These are phyloP conservation scores for Bipolaris victoriae DNA, from an alignment of 2,329 filamentous ascomycete genomes.

Conservation along the genomic window DNA sequence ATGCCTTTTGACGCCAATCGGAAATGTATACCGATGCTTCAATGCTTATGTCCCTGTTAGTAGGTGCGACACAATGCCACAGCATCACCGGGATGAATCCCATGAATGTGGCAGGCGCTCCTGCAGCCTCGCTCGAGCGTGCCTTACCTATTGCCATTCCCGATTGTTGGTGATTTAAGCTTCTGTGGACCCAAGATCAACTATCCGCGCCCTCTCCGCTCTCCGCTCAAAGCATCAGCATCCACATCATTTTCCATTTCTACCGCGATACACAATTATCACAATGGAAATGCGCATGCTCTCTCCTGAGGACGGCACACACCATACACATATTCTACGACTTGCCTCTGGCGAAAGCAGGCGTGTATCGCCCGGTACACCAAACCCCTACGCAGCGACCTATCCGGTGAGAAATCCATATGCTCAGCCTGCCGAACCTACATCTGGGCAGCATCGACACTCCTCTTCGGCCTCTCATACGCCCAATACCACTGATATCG, in stretches of 20 bases:
- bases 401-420: neutral
- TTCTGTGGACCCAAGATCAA: neutral
- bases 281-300: constrained; percentile 6
- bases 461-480: neutral
- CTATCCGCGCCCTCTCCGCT: neutral
- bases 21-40: neutral
- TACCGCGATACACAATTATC: constrained; percentile 15
- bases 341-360: neutral
- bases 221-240: constrained; percentile 2
- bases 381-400: neutral
- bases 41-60: neutral
- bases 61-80: neutral
- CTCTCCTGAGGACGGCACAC: neutral
- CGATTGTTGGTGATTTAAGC: neutral
- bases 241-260: constrained; percentile 19
- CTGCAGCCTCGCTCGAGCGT: neutral
- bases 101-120: neutral
- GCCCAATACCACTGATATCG: neutral
- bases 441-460: neutral
- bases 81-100: neutral
- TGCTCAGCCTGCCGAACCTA: neutral
- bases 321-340: neutral
- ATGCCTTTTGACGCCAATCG: too few relatives aligned
- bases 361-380: neutral
- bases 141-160: neutral